phyloP scores from a whole-genome alignment of 2,329 filamentous ascomycete species.

The Aspergillus sp. region DNA sequence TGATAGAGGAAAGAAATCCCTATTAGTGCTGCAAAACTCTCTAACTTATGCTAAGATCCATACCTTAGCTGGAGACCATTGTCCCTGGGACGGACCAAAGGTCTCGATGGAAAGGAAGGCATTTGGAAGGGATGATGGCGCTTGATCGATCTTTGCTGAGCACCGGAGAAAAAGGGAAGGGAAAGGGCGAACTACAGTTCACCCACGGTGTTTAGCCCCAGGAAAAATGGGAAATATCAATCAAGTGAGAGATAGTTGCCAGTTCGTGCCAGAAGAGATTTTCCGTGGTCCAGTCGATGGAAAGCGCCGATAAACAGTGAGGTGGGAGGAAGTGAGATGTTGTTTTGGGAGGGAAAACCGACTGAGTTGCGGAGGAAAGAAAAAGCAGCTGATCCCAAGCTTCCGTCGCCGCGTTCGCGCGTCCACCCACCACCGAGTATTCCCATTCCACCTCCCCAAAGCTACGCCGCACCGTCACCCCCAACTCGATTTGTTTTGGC shows the following conservation, averaged over 20 bases:
- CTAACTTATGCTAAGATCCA: neutral
- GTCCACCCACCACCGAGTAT: neutral
- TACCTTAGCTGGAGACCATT: slow-evolving; percentile 46
- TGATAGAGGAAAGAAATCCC: slow-evolving; percentile 26
- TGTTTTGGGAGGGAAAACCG: slow-evolving; percentile 12
- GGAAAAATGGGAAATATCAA: neutral
- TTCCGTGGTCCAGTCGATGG: neutral
- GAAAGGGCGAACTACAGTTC: neutral
- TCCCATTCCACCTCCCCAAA: neutral
- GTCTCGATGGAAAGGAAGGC: slow-evolving; percentile 36
- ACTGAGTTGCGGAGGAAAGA: slow-evolving; percentile 17
- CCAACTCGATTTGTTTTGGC: neutral
- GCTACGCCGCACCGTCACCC: neutral
- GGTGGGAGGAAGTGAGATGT: neutral
- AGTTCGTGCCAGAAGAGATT: neutral
- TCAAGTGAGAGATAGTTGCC: neutral
- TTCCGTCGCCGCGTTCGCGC: slow-evolving; percentile 2
- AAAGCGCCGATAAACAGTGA: neutral
- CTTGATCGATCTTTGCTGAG: neutral
- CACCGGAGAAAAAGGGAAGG: neutral
- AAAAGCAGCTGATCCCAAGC: slow-evolving; percentile 26
- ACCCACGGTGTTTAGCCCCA: neutral
- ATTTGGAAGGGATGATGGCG: slow-evolving; percentile 23
- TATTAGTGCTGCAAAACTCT: slow-evolving; percentile 6
- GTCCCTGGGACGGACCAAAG: slow-evolving; percentile 39